Percentiles rank a stretch among this genome's conserved stretches.
These are phyloP conservation scores for Ustilago lituana DNA, from an alignment of 1,284 basidiomycete genomes.

Conservation along the genomic window DNA sequence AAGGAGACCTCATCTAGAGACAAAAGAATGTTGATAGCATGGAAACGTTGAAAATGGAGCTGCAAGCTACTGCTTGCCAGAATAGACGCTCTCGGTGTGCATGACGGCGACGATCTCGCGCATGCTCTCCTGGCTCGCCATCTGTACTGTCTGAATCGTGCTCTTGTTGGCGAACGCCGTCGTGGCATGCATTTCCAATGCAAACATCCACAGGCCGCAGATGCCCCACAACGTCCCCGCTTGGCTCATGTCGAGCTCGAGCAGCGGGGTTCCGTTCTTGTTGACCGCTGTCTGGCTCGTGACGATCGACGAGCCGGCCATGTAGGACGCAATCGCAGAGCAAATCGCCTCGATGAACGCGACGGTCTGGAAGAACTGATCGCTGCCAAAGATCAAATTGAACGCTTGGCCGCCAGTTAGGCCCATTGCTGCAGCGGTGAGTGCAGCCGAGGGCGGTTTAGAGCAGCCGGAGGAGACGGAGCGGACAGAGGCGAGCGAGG, in stretches of 20 bases:
- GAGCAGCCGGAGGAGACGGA: constrained; percentile 9
- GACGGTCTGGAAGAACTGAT: constrained; percentile 47
- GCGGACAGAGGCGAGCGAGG: constrained; percentile 19
- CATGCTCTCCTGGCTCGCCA: constrained; percentile 39
- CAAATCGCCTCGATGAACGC: constrained; percentile 43
- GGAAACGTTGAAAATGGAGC: too few species aligned
- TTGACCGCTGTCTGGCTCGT: constrained; percentile 13
- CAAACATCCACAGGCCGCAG: constrained; percentile 44
- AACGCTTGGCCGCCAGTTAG: constrained; percentile 27
- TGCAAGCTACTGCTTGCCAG: constrained; percentile 26
- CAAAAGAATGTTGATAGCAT: too few species aligned
- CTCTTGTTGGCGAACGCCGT: constrained; percentile 45
- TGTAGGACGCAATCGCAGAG: constrained; percentile 38
- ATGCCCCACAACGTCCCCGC: constrained; percentile 47
- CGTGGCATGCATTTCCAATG: constrained; percentile 24
- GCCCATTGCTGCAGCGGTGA: constrained; percentile 34
- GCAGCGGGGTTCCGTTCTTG: constrained; percentile 19
- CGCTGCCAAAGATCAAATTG: constrained; percentile 45
- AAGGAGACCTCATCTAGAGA: neutral
- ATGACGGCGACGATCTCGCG: constrained; percentile 44
- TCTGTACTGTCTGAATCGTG: constrained; percentile 39
- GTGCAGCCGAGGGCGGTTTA: constrained; percentile 21
- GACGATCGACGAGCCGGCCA: constrained; percentile 35
- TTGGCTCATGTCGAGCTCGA: constrained; percentile 44
- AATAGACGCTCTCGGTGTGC: constrained; percentile 45